Evolutionary conservation across 441 rosid species (phyloP), one percentile per base, ranked within the genome.

Genomic region (Dalechampia spathulata): DNA sequence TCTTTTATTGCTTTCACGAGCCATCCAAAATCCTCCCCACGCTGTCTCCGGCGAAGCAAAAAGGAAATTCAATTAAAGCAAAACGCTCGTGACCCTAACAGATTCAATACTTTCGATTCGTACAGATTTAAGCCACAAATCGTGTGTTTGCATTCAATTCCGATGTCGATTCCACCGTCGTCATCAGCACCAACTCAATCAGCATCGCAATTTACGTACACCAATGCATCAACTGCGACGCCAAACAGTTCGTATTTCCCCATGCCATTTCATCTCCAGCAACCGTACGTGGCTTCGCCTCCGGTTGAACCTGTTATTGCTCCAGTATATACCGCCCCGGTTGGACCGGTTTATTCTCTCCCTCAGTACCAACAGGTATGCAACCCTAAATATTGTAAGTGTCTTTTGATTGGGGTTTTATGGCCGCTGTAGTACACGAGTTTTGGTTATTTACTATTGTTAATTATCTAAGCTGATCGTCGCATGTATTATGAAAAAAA

Each of bases 351-450:
- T 6, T 88, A 88, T 63, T 36, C 93, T 19, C 70, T 80, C 43
- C 98, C 98, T 40, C 96, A 91, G 70, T 91, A 69, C 71, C 94
- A 85, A 47, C 90, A 92, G 94, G 96, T 83, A 30, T 30, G 4
- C 34, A 30, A 30, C 4, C 8, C 8, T 30, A 40, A 10, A 34
- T 47, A 2, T 6, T 9, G 12, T 25, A 34, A 13, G 2, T 43
- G 1, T 17, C 43, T 48, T 39, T 7, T 2, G 9, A 46, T 46
- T 15, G 3, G 34, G 43, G 58, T 32, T 61, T 52, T 32, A 4
- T 13, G 46, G 12, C 6, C 6, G 26, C 5, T 15, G 4, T 30
- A 30, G 8, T 30, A 8, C 34, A 8, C 34, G 34, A 30, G n/a
- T n/a, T n/a, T n/a, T n/a, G n/a, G n/a, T n/a, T n/a, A n/a, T n/a